These are phyloP conservation scores for Daldinia sp. DNA, from an alignment of 2,329 filamentous ascomycete species.

Conservation along the genomic window DNA sequence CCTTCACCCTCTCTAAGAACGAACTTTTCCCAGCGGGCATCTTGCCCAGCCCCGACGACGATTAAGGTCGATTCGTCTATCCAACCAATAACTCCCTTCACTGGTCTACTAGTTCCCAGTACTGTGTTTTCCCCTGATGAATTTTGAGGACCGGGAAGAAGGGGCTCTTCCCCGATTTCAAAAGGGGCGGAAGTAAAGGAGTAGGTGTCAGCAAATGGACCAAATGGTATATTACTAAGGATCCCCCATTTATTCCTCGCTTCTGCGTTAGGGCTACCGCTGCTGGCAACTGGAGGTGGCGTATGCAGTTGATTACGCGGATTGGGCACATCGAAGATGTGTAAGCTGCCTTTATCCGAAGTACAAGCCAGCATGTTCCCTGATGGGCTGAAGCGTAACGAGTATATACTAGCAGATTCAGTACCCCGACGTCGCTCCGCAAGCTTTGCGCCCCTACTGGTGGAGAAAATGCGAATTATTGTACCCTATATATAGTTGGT, in stretches of 20 bases:
- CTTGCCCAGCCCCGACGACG: conserved; percentile 79
- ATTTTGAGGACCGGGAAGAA: conserved; percentile 50
- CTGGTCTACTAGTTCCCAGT: conserved; percentile 64
- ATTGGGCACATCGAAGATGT: conserved; percentile 86
- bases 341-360: conserved; percentile 94
- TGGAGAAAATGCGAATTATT: conserved; percentile 84
- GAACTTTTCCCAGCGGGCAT: conserved; percentile 90
- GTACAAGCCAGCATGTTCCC: conserved; percentile 86
- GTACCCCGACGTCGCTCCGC: conserved; percentile 88
- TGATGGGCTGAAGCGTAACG: conserved; percentile 84
- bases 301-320: conserved; percentile 49
- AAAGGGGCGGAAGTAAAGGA: conserved; percentile 84
- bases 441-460: conserved; percentile 79
- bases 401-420: conserved; percentile 87
- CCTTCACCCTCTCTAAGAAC: conserved; percentile 72
- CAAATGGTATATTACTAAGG: conserved; percentile 80
- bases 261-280: conserved; percentile 51
- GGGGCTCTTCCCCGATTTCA: conserved; percentile 79
- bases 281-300: conserved; percentile 34
- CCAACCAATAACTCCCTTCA: conserved; percentile 90
- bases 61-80: conserved; percentile 75
- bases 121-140: conserved; percentile 46
- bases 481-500: conserved; percentile 69
- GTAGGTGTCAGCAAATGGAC: conserved; percentile 92
- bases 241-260: conserved; percentile 83